These are phyloP conservation scores for Neurospora sp. DNA, from an alignment of 495 filamentous ascomycete genomes.

Conservation along the genomic window DNA sequence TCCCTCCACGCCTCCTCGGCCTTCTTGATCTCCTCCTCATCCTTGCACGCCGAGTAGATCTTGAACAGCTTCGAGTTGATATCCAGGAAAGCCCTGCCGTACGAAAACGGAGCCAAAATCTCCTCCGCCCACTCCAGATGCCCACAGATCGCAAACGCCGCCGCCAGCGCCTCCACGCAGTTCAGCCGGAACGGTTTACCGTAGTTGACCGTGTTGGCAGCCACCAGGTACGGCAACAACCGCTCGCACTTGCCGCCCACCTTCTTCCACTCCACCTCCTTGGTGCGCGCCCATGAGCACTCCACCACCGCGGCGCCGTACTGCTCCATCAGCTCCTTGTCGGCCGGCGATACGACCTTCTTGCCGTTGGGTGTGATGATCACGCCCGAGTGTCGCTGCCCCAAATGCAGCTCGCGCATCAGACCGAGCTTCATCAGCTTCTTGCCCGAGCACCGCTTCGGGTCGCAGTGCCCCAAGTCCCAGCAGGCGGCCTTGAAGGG, in stretches of 20 bases:
- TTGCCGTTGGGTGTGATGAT: conserved; percentile 94
- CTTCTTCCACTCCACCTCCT: conserved; percentile 80
- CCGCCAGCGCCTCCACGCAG: conserved; percentile 89
- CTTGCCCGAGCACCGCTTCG: conserved; percentile 94
- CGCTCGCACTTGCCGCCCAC: conserved; percentile 95
- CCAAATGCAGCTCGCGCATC: conserved; percentile 87
- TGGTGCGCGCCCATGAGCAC: conserved; percentile 88
- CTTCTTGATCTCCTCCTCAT: conserved; percentile 81
- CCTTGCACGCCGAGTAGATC: conserved; percentile 71
- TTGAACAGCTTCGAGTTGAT: conserved; percentile 79
- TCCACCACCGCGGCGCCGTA: conserved; percentile 93
- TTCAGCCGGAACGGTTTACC: conserved; percentile 90
- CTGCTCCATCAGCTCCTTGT: conserved; percentile 69
- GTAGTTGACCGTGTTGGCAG: conserved; percentile 95
- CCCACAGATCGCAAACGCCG: conserved; percentile 85
- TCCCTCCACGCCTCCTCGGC: conserved; percentile 79
- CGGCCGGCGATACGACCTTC: conserved; percentile 66
- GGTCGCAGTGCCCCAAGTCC: conserved; percentile 96
- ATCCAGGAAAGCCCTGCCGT: conserved; percentile 75
- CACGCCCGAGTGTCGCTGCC: conserved; percentile 82
- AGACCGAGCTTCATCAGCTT: conserved; percentile 80
- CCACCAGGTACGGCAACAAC: conserved; percentile 88
- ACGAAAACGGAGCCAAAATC: conserved; percentile 73
- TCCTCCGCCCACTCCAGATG: conserved; percentile 82
- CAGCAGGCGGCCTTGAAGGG: conserved; percentile 89